Conservation (phyloP, 1,139 yeast genomes). For the Magnusiomyces starmeri region DNA sequence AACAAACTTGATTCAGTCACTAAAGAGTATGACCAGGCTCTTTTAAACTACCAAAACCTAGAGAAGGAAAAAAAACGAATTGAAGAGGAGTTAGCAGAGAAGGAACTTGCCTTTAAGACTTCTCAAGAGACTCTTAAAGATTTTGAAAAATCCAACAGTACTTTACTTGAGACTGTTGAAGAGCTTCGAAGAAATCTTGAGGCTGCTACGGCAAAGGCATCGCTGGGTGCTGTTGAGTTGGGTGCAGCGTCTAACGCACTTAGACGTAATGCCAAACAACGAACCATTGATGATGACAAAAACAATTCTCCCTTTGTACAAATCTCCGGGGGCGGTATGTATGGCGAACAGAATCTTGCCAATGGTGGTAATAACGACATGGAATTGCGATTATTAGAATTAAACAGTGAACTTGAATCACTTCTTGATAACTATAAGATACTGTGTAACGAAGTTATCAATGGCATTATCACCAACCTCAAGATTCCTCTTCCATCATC, state of each 20-base stretch:
- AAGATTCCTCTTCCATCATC: constrained; percentile 82
- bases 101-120: constrained; percentile 48
- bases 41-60: constrained; percentile 54
- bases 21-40: constrained; percentile 55
- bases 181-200: constrained; percentile 63
- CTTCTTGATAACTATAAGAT: constrained; percentile 69
- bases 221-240: constrained; percentile 17
- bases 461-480: constrained; percentile 81
- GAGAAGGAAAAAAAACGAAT: constrained; percentile 58
- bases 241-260: constrained; percentile 19
- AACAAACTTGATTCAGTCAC: constrained; percentile 44
- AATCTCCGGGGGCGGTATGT: constrained; percentile 32
- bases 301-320: constrained; percentile 29
- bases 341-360: constrained; percentile 22
- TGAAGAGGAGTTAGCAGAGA: constrained; percentile 47
- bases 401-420: constrained; percentile 36
- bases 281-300: constrained; percentile 26
- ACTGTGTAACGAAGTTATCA: constrained; percentile 77
- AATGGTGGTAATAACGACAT: constrained; percentile 26
- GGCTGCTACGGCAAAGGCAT: constrained; percentile 28
- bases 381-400: constrained; percentile 24
- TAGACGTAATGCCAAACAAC: constrained; percentile 31
- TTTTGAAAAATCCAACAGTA: constrained; percentile 27
- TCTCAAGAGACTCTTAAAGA: constrained; percentile 28
- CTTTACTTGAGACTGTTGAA: constrained; percentile 56